Base-by-base conservation (phyloP, 306 rosid species). In the Delonix regia region DNA sequence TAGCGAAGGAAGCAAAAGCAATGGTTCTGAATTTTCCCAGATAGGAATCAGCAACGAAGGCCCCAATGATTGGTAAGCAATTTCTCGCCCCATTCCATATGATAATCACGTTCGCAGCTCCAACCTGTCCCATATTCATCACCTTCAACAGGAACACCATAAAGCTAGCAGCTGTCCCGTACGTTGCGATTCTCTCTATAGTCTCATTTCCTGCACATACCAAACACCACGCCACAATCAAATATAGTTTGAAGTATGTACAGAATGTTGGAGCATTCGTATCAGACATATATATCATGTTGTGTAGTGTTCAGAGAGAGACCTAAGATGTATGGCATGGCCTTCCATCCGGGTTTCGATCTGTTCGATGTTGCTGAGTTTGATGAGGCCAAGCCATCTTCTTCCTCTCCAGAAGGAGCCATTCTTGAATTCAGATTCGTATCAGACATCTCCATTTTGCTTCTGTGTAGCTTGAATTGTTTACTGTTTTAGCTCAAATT, bases 21-120 rank as follows among this genome's bases (percentile, higher is more conserved):
- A 81, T 84, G 28, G 88, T 78, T 34, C 42, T 76, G 52, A 84
- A 87, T 76, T 82, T 84, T 18, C 88, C 90, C 0, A 82, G 25
- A 47, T 0, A 82, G 3, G 66, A 60, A 76, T 87, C 90, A 62
- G 86, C 86, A 62, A 84, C 8, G 42, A 49, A 36, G 41, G 86
- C 82, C 19, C 86, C 86, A 55, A 82, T 12, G 21, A 84, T 8
- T 4, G 88, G 83, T 49, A 78, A 4, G 9, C 42, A 18, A 63
- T 81, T 71, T 64, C 59, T 38, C 13, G 41, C 57, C 16, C 76
- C 83, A 12, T 0, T 2, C 83, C 83, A 81, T 1, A 73, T n/a
- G 75, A 7, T 48, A 0, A 87, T 2, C 28, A 87, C 44, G 41
- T 84, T 87, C 4, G 86, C 74, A 41, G 86, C 90, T 30, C 19